phyloP scores from a whole-genome alignment of 495 filamentous ascomycete species.

The Aspergillus steynii region DNA sequence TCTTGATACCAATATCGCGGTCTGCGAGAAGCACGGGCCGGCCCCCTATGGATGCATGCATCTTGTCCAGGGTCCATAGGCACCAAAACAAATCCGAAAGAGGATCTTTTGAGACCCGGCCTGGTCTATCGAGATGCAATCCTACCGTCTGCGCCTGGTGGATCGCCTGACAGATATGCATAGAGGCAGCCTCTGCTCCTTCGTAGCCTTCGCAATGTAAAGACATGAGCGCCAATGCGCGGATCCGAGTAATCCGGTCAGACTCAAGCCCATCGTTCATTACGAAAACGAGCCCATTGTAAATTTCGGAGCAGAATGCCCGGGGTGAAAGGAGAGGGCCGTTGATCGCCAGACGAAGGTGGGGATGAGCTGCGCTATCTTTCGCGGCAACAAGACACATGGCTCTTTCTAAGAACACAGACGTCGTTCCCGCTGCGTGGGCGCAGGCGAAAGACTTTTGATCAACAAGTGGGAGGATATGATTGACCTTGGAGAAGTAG shows the following conservation, averaged over 20 bases:
- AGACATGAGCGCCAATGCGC: slow-evolving; percentile 46
- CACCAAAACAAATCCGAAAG: slow-evolving; percentile 63
- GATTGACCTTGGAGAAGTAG: slow-evolving; percentile 38
- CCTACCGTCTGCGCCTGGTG: slow-evolving; percentile 68
- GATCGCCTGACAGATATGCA: slow-evolving; percentile 47
- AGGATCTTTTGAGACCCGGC: slow-evolving; percentile 34
- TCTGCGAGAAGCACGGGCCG: slow-evolving; percentile 67
- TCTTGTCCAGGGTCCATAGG: slow-evolving; percentile 66
- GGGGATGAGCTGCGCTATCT: slow-evolving; percentile 30
- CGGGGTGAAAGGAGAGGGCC: slow-evolving; percentile 28
- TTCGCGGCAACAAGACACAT: slow-evolving; percentile 50
- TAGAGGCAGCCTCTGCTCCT: slow-evolving; percentile 47
- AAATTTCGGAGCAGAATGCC: slow-evolving; percentile 40
- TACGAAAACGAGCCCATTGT: slow-evolving; percentile 38
- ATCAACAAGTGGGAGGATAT: slow-evolving; percentile 41
- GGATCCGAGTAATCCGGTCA: slow-evolving; percentile 46
- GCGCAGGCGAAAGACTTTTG: slow-evolving; percentile 22
- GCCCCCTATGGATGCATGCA: slow-evolving; percentile 63
- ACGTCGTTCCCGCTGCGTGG: slow-evolving; percentile 23
- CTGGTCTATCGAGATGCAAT: slow-evolving; percentile 55
- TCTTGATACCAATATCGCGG: slow-evolving; percentile 55
- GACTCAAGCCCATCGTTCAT: slow-evolving; percentile 43
- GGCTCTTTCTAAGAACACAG: slow-evolving; percentile 42
- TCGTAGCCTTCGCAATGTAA: slow-evolving; percentile 46
- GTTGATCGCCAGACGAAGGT: slow-evolving; percentile 32